phyloP scores from a whole-genome alignment of 2,329 filamentous ascomycete species.

The Neoarthrinium moseri region DNA sequence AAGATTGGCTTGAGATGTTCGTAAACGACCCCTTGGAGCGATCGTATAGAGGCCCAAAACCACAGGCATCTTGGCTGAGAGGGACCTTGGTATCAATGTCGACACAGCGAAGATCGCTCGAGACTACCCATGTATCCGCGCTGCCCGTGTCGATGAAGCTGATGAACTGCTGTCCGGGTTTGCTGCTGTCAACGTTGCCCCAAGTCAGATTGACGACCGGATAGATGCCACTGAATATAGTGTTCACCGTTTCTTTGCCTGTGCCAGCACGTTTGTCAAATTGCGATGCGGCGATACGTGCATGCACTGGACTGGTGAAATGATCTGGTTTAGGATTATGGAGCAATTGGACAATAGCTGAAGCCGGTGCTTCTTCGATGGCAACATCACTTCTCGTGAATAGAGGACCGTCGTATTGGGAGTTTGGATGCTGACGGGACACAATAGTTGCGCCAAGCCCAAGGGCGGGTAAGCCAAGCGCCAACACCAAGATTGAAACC shows the following conservation, averaged over 20 bases:
- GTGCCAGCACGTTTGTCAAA: neutral
- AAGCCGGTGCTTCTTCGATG: conserved; percentile 5
- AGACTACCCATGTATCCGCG: conserved; percentile 7
- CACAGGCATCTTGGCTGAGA: conserved; percentile 12
- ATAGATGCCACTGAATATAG: conserved; percentile 17
- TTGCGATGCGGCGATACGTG: conserved; percentile 3
- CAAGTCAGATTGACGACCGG: conserved; percentile 17
- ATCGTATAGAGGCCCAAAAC: conserved; percentile 16
- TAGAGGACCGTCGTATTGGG: neutral
- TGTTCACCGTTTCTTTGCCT: conserved; percentile 11
- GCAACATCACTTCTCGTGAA: conserved; percentile 5
- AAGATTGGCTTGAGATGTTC: conserved; percentile 10
- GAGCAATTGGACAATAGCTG: neutral
- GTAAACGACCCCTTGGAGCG: conserved; percentile 6
- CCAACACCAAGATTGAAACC: neutral
- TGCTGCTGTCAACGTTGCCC: conserved; percentile 11
- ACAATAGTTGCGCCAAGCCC: neutral
- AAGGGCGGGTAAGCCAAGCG: conserved; percentile 1
- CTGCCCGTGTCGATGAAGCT: conserved; percentile 14
- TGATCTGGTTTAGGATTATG: conserved; percentile 1
- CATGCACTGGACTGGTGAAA: conserved; percentile 1
- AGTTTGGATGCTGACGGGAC: neutral
- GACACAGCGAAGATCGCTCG: conserved; percentile 5
- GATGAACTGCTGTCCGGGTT: conserved; percentile 15
- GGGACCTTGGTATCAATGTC: conserved; percentile 10